Evolutionary conservation across 108 stramenopile species (phyloP), one percentile per base, ranked within the genome.

Genomic region (Craspedostauros australis): DNA sequence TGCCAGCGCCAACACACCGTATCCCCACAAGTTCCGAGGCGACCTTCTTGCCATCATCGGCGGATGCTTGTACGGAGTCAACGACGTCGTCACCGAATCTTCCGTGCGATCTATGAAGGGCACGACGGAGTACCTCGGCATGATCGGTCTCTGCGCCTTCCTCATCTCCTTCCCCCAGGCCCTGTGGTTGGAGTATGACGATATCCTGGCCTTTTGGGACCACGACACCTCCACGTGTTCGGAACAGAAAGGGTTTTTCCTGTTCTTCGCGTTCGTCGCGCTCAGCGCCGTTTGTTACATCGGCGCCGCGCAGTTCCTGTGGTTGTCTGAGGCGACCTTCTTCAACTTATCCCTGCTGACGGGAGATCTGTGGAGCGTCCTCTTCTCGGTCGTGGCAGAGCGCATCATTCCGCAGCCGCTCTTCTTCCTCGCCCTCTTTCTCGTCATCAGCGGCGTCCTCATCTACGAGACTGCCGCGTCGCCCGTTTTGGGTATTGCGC

Each of bases 341-440:
- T 79, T 86, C 39, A 86, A 75, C 54, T 30, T 91, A n/a, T 81
- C 90, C 19, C 74, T 99, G 39, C 65, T 97, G 33, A 96, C 96
- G 15, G 91, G 93, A 6, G 96, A 97, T 66, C 75, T 88, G 23
- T 99, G 93, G 83, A 82, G 91, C 5, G 84, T 97, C 3, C 32
- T 82, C 8, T 96, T 94, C 55, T 75, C 83, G 7, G 85, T 86
- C 31, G 40, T 93, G 16, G 84, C 77, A 6, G 76, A 94, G 46
- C 71, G 71, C 16, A 80, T 89, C 40, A 57, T 76, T 41, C 87
- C 95, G 2, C 25, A 59, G 38, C 64, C 66, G 25, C 72, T 89
- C 42, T 99, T 96, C 66, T 94, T 84, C 32, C 54, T 80, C 2
- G 90, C 95, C 0, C 60, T 99, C 30, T 30, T 50, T 1, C 51